A percentile compares a stretch with the other conserved stretches of the same genome.
phyloP scores from a whole-genome alignment of 2,329 filamentous ascomycete genomes.

The Claviceps humidiphila region DNA sequence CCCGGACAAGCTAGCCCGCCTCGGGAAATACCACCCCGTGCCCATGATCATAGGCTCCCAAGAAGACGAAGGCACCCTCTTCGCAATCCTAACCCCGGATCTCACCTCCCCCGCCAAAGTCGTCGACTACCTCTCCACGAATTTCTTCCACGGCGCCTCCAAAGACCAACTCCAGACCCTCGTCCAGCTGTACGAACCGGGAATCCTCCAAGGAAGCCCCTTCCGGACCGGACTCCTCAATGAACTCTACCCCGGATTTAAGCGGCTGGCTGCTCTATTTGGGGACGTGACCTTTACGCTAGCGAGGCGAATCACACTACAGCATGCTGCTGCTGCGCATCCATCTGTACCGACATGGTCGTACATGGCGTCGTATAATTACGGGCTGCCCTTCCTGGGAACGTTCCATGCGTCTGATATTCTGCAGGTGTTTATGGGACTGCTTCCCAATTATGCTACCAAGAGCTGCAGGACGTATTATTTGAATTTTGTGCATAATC shows the following conservation, averaged over 20 bases:
- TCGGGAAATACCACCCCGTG: slow-evolving; percentile 44
- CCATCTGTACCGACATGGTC: slow-evolving; percentile 57
- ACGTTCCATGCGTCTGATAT: slow-evolving; percentile 65
- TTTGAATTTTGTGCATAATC: slow-evolving; percentile 54
- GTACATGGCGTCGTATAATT: slow-evolving; percentile 60
- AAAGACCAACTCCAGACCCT: slow-evolving; percentile 37
- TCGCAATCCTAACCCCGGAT: background rate
- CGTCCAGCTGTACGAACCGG: slow-evolving; percentile 49
- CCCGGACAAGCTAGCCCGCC: slow-evolving; percentile 21
- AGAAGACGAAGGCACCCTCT: slow-evolving; percentile 2
- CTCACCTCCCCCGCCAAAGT: slow-evolving; percentile 47
- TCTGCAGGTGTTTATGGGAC: slow-evolving; percentile 53
- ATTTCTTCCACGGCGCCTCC: slow-evolving; percentile 48
- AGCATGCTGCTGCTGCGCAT: slow-evolving; percentile 28
- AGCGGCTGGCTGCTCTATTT: slow-evolving; percentile 60
- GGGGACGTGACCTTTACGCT: slow-evolving; percentile 68
- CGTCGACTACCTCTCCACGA: slow-evolving; percentile 43
- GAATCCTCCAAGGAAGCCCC: slow-evolving; percentile 47
- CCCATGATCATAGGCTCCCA: slow-evolving; percentile 4
- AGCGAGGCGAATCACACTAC: slow-evolving; percentile 51
- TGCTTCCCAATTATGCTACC: slow-evolving; percentile 49
- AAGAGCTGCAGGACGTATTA: slow-evolving; percentile 54
- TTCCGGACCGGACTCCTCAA: slow-evolving; percentile 59
- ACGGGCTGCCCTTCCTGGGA: slow-evolving; percentile 57
- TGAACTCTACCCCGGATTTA: slow-evolving; percentile 63